These are phyloP conservation scores for Russula griseocarnosa DNA, from an alignment of 768 basidiomycete species.

Conservation along the genomic window DNA sequence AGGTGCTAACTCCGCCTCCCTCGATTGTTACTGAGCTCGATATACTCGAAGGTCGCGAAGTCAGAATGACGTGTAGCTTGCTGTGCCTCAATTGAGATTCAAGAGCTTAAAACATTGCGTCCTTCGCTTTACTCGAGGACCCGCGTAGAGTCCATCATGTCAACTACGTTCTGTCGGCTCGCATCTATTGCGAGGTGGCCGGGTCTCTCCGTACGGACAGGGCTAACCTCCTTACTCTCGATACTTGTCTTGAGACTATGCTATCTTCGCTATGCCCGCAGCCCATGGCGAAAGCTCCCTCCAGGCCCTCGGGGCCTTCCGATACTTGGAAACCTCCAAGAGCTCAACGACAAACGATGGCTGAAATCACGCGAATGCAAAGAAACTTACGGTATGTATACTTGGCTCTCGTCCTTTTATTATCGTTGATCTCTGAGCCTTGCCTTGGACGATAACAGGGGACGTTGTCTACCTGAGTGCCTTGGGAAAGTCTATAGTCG, in stretches of 20 bases:
- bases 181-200: neutral
- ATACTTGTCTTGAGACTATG: conserved; percentile 1
- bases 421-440: neutral
- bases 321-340: conserved; percentile 21
- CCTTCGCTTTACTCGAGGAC: neutral
- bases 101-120: conserved; percentile 10
- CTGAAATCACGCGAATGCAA: conserved; percentile 20
- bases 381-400: conserved; percentile 19
- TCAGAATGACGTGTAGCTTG: conserved; percentile 3
- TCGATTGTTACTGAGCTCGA: conserved; percentile 14
- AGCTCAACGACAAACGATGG: conserved; percentile 25
- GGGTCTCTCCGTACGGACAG: neutral
- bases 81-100: conserved; percentile 8
- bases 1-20: conserved; percentile 20
- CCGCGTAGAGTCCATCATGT: conserved; percentile 19
- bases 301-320: conserved; percentile 25
- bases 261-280: conserved; percentile 14
- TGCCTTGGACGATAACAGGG: conserved; percentile 20
- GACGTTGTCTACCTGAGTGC: conserved; percentile 46
- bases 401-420: neutral
- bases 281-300: conserved; percentile 27
- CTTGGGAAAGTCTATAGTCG: conserved; percentile 43
- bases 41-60: conserved; percentile 1
- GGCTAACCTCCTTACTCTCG: conserved; percentile 4
- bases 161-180: neutral